phyloP scores from a whole-genome alignment of 768 basidiomycete species.

The Suillus cothurnatus region DNA sequence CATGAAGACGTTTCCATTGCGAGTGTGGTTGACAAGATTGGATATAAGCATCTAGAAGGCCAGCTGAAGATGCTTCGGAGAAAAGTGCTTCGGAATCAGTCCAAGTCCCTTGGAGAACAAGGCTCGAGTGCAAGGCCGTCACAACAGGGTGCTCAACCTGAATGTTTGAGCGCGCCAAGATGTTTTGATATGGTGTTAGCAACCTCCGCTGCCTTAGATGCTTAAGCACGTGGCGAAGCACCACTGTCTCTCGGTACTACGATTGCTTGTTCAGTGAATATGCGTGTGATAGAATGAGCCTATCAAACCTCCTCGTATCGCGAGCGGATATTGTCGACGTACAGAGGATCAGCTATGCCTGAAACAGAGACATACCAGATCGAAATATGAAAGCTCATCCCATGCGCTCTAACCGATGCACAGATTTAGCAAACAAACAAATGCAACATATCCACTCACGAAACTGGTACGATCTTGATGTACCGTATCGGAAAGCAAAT shows the following conservation, averaged over 20 bases:
- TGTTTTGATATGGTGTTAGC: conserved; percentile 61
- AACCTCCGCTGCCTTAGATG: conserved; percentile 78
- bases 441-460: conserved; percentile 47
- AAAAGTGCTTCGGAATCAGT: conserved; percentile 56
- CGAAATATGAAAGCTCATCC: conserved; percentile 73
- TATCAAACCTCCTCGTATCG: conserved; percentile 64
- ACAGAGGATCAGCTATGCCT: conserved; percentile 57
- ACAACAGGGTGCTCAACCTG: conserved; percentile 72
- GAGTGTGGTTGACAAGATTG: conserved; percentile 58
- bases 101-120: conserved; percentile 74
- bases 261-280: background rate
- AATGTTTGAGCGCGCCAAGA: conserved; percentile 56
- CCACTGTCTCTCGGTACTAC: conserved; percentile 67
- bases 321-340: conserved; percentile 54
- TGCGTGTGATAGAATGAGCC: background rate
- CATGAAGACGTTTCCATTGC: conserved; percentile 60
- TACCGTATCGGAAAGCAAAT: conserved; percentile 65
- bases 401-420: conserved; percentile 56
- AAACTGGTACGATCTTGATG: conserved; percentile 74
- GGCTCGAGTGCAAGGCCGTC: conserved; percentile 59
- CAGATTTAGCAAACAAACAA: background rate
- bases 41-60: conserved; percentile 65
- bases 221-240: conserved; percentile 70
- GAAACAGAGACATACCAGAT: conserved; percentile 73
- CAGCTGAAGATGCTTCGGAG: conserved; percentile 47